Base-by-base conservation (phyloP, 257 asterid genomes). In the Ligustrum vulgare region DNA sequence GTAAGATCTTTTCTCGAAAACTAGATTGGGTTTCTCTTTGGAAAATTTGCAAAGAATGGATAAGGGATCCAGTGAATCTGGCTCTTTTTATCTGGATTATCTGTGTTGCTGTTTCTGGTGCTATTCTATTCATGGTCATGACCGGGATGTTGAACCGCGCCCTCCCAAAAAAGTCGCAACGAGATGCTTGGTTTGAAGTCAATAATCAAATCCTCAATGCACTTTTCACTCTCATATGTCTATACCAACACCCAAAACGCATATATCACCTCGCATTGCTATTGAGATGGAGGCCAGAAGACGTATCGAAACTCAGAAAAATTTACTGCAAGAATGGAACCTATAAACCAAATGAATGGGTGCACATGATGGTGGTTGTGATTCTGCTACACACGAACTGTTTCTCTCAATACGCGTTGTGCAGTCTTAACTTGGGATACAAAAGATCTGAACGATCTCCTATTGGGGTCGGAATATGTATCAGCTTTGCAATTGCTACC, bases 131-230 rank as follows among this genome's bases (percentile, higher is more conserved):
- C 84, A 82, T 93, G 86, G 96, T 93, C 80, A 93, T 93, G 98
- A 89, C 87, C 0, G 98, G 98, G 62, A 93, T 91, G 98, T 83
- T 91, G 80, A 87, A 91, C 84, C 93, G 74, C 34, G 92, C 86
- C 69, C 79, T 93, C 47, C 97, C 90, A 0, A 89, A 84, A 81
- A 93, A 91, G 79, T 83, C 96, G 0, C 83, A 88, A 51, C 85
- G 97, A 77, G 88, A 91, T 75, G 80, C 87, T 75, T 93, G 98
- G 98, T 93, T 91, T 63, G 98, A 91, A 79, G 96, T 93, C 70
- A 91, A 93, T 81, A 93, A 93, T 79, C 98, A 93, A 81, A 91
- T 93, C 70, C 94, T 93, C 70, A 93, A 93, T 39, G 98, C 98
- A 25, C 72, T 91, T 0, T 93, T 93, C 82, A 93, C 98, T 13